phyloP scores from a whole-genome alignment of 345 rosid genomes.

The Anacardium occidentale region DNA sequence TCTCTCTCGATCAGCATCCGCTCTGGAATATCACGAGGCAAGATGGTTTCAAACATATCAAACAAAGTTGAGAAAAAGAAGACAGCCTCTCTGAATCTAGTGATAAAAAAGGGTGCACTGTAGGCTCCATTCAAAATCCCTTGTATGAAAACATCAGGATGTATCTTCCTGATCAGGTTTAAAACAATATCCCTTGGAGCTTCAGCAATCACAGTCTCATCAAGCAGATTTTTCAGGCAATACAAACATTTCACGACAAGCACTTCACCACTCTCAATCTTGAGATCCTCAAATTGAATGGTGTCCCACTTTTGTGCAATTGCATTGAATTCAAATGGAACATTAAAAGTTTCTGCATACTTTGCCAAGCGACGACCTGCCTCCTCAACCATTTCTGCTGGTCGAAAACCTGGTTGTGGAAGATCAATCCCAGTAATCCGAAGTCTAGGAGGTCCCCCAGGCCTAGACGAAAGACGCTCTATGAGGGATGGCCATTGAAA shows the following conservation, averaged over 20 bases:
- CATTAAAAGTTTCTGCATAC: conserved; percentile 47
- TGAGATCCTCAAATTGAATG: conserved; percentile 50
- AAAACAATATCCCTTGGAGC: conserved; percentile 51
- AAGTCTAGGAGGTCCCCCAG: conserved; percentile 53
- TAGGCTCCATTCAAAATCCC: conserved; percentile 49
- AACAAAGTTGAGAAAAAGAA: conserved; percentile 51
- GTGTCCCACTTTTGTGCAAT: conserved; percentile 66
- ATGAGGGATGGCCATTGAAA: conserved; percentile 70
- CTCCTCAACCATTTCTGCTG: conserved; percentile 58
- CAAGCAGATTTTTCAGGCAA: conserved; percentile 50
- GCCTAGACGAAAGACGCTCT: conserved; percentile 40
- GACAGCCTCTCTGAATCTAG: conserved; percentile 59
- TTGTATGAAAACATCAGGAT: conserved; percentile 42
- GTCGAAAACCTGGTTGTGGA: conserved; percentile 62
- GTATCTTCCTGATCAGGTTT: conserved; percentile 38
- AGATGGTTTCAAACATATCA: conserved; percentile 46
- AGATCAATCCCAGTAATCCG: conserved; percentile 55
- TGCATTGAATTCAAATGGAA: conserved; percentile 54
- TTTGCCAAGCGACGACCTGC: conserved; percentile 43
- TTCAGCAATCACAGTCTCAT: conserved; percentile 50
- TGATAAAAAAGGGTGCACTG: conserved; percentile 46
- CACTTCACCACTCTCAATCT: conserved; percentile 45
- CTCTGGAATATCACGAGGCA: conserved; percentile 48
- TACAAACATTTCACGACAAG: conserved; percentile 44
- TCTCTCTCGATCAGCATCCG: conserved; percentile 49